A percentile compares a stretch with the other conserved stretches of the same genome.
Conservation (phyloP, 1,284 basidiomycete species). For the Schizopora paradoxa region DNA sequence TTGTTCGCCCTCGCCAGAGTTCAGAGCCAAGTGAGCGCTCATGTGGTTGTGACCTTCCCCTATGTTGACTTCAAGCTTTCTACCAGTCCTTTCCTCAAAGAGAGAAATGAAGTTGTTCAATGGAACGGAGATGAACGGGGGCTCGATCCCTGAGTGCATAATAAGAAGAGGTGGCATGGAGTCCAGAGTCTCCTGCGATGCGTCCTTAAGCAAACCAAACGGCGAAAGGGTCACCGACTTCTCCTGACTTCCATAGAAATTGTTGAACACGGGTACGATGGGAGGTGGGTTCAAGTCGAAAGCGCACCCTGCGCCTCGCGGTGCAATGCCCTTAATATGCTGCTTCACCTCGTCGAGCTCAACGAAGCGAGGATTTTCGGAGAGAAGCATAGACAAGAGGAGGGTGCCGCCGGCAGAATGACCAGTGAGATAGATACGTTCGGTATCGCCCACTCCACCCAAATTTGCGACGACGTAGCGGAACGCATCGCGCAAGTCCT, state of each 20-base stretch:
- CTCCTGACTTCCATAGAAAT: no score
- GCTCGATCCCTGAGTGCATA: conserved; percentile 48
- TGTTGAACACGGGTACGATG: conserved; percentile 33
- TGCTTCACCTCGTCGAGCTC: no score
- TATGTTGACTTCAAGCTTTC: no score
- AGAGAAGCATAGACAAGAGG: conserved; percentile 39
- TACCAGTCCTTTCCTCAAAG: no score
- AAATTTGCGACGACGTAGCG: conserved; percentile 43
- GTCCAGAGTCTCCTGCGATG: conserved; percentile 30
- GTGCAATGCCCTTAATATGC: no score
- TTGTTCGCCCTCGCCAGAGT: no score
- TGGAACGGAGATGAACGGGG: no score
- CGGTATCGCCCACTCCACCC: conserved; percentile 30
- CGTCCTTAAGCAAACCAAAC: conserved; percentile 41
- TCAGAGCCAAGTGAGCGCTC: no score
- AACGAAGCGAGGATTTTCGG: conserved; percentile 36
- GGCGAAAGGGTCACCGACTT: no score
- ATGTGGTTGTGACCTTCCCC: no score
- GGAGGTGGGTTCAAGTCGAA: conserved; percentile 28
- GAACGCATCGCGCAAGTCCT: conserved; percentile 55
- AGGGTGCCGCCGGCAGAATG: conserved; percentile 58
- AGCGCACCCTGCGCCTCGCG: conserved; percentile 40
- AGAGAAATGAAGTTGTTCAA: no score
- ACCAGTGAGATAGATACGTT: conserved; percentile 42
- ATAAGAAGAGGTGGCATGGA: conserved; percentile 42